Base-by-base conservation (phyloP, 2,329 filamentous ascomycete genomes). In the Trichoderma koningiopsis region DNA sequence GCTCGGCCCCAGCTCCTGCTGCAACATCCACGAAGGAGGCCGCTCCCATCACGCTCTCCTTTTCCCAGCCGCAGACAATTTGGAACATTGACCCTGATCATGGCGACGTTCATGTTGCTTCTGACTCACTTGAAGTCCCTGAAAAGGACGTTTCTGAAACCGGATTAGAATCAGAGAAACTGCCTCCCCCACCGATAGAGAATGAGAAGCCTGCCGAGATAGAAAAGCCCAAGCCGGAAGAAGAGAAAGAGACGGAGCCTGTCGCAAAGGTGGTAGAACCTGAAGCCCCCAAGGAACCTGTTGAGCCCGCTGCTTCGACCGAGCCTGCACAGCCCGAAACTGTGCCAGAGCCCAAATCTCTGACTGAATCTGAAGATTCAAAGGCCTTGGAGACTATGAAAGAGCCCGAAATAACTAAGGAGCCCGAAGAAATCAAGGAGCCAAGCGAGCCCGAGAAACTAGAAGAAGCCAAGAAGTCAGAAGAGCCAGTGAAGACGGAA, bases 51-150 rank as follows among this genome's bases (percentile, higher is more conserved):
- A 47, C 58, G 11, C 33, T 68, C 3, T 76, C 78, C 3, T 76
- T 88, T 70, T 84, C 83, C 0, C 75, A 79, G 31, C 80, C 85
- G 0, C 79, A 82, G 47, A 85, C 83, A 0, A 72, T 86, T 40
- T 89, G 83, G 78, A 85, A 84, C 63, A 84, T 89, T 68, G 83
- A 86, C 55, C 79, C 82, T 10, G 81, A 87, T 29, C 81, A 84
- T 72, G 83, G 85, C 35, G 78, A 80, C 8, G 73, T 87, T 14
- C 68, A 72, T 3, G 74, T 79, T 8, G 70, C 59, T 5, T 63
- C 66, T 24, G 65, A 71, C 29, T n/a, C 68, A 11, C 60, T 62
- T 19, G 71, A 73, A 7, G 49, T 29, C 11, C 66, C 68, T 29
- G 27, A 43, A 6, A 69, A 71, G 29, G 69, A 71, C 53, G 35